Evolutionary conservation across 371 early-diverging fungal species (phyloP).

Genomic region (Coemansia sp.): DNA sequence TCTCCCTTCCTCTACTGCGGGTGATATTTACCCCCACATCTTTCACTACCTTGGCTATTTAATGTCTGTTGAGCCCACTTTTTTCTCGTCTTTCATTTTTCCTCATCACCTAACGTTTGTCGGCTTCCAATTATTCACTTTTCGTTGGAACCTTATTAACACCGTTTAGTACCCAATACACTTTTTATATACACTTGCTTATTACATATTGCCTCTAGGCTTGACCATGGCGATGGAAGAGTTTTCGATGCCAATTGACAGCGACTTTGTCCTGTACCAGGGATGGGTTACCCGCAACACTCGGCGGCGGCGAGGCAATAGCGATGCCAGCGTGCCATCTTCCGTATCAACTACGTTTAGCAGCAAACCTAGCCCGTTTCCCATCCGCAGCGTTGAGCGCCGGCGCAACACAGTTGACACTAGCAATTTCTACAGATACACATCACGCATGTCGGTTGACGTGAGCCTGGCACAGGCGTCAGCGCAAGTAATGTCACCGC

Average conservation of each 20-base stretch:
- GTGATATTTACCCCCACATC: constrained; percentile 3
- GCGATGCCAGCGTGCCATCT: constrained; percentile 24
- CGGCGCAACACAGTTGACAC: constrained; percentile 40
- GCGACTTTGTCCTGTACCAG: constrained; percentile 36
- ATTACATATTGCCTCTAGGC: background rate
- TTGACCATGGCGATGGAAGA: constrained; percentile 1
- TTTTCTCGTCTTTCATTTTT: background rate
- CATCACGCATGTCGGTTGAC: background rate
- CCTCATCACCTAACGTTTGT: background rate
- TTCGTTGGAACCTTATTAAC: background rate
- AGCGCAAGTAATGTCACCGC: background rate
- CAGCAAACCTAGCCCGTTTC: background rate
- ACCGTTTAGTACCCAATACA: background rate
- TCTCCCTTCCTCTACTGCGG: constrained; percentile 1
- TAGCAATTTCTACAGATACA: background rate
- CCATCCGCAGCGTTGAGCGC: constrained; percentile 1
- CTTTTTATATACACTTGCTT: background rate
- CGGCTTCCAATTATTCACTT: background rate
- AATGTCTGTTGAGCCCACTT: background rate
- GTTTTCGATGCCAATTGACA: constrained; percentile 28
- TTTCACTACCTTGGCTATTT: background rate
- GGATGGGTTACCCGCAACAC: constrained; percentile 34
- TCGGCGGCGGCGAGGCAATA: constrained; percentile 33
- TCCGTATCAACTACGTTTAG: constrained; percentile 7
- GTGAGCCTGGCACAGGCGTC: background rate